Percentiles rank a stretch among this genome's conserved stretches.
phyloP scores from a whole-genome alignment of 139 green algal species.

The Tetraselmis chui region DNA sequence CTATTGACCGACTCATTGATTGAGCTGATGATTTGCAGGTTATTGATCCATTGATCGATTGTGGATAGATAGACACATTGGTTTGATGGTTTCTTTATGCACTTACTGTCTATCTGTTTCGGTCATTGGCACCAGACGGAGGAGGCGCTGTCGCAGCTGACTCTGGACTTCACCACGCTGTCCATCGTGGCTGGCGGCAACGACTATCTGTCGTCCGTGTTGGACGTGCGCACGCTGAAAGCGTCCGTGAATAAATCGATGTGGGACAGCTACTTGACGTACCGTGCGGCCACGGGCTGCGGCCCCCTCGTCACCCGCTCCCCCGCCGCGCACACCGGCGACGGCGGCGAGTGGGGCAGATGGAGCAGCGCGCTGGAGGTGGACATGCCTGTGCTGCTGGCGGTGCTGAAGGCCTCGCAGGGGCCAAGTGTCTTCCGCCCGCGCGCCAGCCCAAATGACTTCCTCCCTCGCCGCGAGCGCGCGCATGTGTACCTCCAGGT shows the following conservation, averaged over 20 bases:
- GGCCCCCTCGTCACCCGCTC: neutral
- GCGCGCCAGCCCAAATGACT: neutral
- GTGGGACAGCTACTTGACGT: neutral
- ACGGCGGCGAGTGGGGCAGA: neutral
- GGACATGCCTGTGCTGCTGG: neutral
- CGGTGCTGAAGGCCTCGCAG: neutral
- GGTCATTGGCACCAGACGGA: too few relatives aligned
- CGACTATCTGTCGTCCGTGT: slow-evolving; percentile 66
- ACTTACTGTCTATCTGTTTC: too few relatives aligned
- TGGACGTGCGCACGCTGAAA: neutral
- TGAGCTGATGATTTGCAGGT: too few relatives aligned
- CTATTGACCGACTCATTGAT: too few relatives aligned
- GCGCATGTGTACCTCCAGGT: neutral
- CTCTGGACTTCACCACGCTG: slow-evolving; percentile 54
- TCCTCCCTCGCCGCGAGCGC: neutral
- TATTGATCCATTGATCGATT: too few relatives aligned
- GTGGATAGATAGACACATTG: too few relatives aligned
- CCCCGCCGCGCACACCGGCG: neutral
- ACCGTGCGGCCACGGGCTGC: neutral
- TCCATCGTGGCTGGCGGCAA: slow-evolving; percentile 60
- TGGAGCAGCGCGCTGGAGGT: neutral
- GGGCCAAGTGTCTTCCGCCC: neutral
- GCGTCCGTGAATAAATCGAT: neutral
- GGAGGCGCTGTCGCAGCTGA: slow-evolving; percentile 7
- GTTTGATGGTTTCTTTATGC: too few relatives aligned